phyloP scores from a whole-genome alignment of 345 rosid genomes.

The Pistacia atlantica region DNA sequence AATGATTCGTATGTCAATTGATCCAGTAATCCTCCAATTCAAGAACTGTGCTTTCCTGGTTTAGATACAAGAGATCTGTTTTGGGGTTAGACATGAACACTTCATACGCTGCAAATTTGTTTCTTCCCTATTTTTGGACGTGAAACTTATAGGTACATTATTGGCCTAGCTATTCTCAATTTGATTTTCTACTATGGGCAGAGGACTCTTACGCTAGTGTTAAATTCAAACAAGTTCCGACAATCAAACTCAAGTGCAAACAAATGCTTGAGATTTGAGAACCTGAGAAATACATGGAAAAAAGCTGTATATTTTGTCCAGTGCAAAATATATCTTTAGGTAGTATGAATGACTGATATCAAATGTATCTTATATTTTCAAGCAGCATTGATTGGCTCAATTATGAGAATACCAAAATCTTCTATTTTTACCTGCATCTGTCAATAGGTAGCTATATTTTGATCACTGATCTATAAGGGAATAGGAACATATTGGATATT shows the following conservation, averaged over 20 bases:
- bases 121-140: background rate
- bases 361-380: background rate
- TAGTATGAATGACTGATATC: background rate
- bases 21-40: background rate
- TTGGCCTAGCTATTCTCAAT: background rate
- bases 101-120: background rate
- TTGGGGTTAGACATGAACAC: background rate
- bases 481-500: background rate
- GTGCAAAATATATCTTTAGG: too few relatives aligned
- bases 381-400: background rate
- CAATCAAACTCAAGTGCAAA: background rate
- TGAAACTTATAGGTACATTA: background rate
- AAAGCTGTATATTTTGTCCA: background rate
- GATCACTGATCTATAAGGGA: background rate
- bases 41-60: background rate
- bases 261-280: background rate
- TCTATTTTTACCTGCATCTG: background rate
- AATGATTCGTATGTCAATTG: background rate
- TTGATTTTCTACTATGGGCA: background rate
- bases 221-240: background rate
- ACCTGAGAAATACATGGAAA: background rate
- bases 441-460: too few relatives aligned
- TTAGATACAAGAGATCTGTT: background rate
- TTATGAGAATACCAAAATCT: background rate
- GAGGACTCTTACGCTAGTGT: background rate